Conservation (phyloP, 345 rosid genomes). For the Brassica rapa region DNA sequence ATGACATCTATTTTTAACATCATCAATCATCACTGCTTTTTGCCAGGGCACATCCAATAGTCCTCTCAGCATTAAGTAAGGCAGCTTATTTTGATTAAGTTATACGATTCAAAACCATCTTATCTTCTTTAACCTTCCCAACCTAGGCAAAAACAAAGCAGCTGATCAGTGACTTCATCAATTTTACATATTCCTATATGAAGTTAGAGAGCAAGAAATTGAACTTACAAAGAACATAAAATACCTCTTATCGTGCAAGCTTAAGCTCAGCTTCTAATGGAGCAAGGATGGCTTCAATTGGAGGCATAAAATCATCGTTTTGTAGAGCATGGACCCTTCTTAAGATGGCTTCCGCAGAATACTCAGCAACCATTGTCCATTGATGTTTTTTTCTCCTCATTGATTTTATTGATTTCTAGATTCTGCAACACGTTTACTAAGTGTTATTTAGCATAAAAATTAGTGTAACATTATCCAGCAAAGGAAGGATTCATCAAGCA, state of each 20-base stretch:
- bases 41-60: not conserved
- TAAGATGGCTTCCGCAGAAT: not conserved
- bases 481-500: not conserved
- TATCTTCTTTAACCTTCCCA: not conserved
- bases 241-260: not conserved
- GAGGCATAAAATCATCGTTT: not conserved
- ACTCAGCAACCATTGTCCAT: not conserved
- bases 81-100: not conserved
- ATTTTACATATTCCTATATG: not conserved
- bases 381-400: not conserved
- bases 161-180: not conserved
- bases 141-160: not conserved
- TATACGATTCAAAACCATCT: not conserved
- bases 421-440: not conserved
- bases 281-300: not conserved
- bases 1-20: not conserved
- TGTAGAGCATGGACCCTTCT: not conserved
- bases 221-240: not conserved
- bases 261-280: not conserved
- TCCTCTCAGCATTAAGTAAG: not conserved
- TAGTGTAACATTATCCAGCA: not conserved
- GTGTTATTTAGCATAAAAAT: not conserved
- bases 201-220: not conserved
- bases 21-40: not conserved
- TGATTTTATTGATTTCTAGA: not conserved